Conservation (phyloP, 495 filamentous ascomycete genomes). For the Aspergillus asperescens region DNA sequence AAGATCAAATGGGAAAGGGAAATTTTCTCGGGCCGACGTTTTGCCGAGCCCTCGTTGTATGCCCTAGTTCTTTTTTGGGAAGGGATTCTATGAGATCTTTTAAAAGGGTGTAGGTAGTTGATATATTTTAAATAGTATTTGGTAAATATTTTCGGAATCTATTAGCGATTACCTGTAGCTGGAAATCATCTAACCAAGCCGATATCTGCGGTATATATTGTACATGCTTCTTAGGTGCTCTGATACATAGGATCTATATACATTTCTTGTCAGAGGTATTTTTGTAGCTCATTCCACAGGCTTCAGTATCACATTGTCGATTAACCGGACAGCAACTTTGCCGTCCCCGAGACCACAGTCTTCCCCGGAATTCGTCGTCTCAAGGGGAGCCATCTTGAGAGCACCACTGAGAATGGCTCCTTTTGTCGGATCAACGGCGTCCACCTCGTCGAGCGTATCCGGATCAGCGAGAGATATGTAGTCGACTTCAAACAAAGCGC, state of each 20-base stretch:
- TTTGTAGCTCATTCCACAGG: slow-evolving; percentile 26
- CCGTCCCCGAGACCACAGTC: slow-evolving; percentile 64
- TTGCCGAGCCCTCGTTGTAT: slow-evolving; percentile 27
- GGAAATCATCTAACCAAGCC: no score
- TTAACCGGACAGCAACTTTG: slow-evolving; percentile 71
- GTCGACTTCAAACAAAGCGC: slow-evolving; percentile 75
- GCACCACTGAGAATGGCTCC: slow-evolving; percentile 87
- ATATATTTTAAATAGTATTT: no score
- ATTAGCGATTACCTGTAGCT: no score
- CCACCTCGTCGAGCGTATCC: slow-evolving; percentile 71
- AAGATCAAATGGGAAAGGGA: slow-evolving; percentile 16
- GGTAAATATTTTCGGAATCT: no score
- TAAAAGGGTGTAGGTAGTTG: no score
- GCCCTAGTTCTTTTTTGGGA: slow-evolving; percentile 36
- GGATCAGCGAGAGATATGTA: slow-evolving; percentile 87
- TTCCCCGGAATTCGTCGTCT: slow-evolving; percentile 61
- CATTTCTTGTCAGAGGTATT: not conserved
- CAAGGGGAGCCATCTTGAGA: slow-evolving; percentile 80
- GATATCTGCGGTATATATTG: no score
- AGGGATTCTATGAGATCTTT: no score
- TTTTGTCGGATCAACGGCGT: slow-evolving; percentile 54
- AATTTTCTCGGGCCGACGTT: slow-evolving; percentile 34
- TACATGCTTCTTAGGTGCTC: not conserved
- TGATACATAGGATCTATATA: slow-evolving; percentile 2
- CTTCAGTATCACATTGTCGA: slow-evolving; percentile 84